These are phyloP conservation scores for Botrytis sinoallii DNA, from an alignment of 2,329 filamentous ascomycete species.

Conservation along the genomic window DNA sequence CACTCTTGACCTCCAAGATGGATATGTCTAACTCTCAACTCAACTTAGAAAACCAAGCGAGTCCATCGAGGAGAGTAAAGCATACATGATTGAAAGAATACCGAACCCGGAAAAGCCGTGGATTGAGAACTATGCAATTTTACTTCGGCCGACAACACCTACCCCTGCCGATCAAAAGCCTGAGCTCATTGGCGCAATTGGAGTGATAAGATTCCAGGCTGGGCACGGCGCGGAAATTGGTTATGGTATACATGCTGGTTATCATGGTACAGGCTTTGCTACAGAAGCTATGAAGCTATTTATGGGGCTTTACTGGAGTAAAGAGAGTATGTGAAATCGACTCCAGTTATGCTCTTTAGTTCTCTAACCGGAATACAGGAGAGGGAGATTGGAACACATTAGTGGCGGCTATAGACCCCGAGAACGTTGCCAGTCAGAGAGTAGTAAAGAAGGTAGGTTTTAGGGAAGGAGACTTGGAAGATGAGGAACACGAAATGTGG, in stretches of 20 bases:
- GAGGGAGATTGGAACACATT: conserved; percentile 17
- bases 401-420: conserved; percentile 23
- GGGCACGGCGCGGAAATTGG: conserved; percentile 25
- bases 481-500: conserved; percentile 16
- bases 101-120: conserved; percentile 22
- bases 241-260: conserved; percentile 24
- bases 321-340: conserved; percentile 8
- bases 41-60: background rate
- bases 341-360: background rate
- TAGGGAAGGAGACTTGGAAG: conserved; percentile 21
- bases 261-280: conserved; percentile 26
- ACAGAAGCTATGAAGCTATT: conserved; percentile 26
- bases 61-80: conserved; percentile 18
- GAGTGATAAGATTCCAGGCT: conserved; percentile 21
- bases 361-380: conserved; percentile 2
- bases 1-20: background rate
- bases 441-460: conserved; percentile 30
- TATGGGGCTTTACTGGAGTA: conserved; percentile 17
- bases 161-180: background rate
- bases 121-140: conserved; percentile 29
- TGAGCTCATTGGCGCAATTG: conserved; percentile 25
- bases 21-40: background rate
- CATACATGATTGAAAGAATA: conserved; percentile 12
- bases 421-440: conserved; percentile 28
- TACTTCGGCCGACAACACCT: conserved; percentile 20